Percentiles rank a stretch among this genome's conserved stretches.
Conservation (phyloP, 352 stramenopile species). For the Phytophthora foliorum region DNA sequence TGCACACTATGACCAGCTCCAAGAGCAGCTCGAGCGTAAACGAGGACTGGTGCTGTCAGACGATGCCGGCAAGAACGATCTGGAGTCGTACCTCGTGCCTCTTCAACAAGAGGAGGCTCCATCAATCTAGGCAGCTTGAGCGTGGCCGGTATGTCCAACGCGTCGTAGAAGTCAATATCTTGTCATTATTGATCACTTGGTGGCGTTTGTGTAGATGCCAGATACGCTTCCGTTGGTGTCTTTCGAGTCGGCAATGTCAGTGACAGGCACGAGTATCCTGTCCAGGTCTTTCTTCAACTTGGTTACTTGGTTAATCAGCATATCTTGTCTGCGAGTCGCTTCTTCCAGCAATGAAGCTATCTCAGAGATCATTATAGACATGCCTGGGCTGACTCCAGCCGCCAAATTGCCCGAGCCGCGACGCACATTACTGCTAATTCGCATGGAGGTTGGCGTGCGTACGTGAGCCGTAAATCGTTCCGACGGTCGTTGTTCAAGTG, state of each 20-base stretch:
- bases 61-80: constrained; percentile 16
- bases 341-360: constrained; percentile 53
- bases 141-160: neutral
- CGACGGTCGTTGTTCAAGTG: constrained; percentile 34
- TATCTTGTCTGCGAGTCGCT: constrained; percentile 54
- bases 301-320: constrained; percentile 50
- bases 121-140: constrained; percentile 1
- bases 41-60: constrained; percentile 43
- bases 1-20: constrained; percentile 65
- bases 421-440: constrained; percentile 46
- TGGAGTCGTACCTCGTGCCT: constrained; percentile 33
- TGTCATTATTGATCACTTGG: constrained; percentile 6
- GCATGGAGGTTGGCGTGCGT: constrained; percentile 44
- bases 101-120: constrained; percentile 19
- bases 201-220: constrained; percentile 4
- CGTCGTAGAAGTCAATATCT: constrained; percentile 1
- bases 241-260: constrained; percentile 7
- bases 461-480: constrained; percentile 32
- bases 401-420: constrained; percentile 29
- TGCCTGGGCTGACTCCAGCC: constrained; percentile 41
- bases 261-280: constrained; percentile 11
- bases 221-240: constrained; percentile 13
- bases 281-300: constrained; percentile 51
- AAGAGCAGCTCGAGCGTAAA: constrained; percentile 66
- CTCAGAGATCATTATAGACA: constrained; percentile 58